phyloP scores from a whole-genome alignment of 352 stramenopile genomes.

The Phytopythium helicoides region DNA sequence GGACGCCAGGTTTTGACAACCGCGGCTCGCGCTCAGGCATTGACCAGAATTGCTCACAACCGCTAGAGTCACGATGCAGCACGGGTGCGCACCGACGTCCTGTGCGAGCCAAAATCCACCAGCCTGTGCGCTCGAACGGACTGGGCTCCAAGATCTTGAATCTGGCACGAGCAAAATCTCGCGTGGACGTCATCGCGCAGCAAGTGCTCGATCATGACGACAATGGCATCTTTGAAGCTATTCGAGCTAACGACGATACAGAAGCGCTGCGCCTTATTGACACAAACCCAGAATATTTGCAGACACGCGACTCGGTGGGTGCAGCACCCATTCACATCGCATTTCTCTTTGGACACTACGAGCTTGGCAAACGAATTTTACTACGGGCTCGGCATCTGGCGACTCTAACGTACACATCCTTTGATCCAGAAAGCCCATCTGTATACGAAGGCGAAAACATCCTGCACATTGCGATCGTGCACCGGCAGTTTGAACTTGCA shows the following conservation, averaged over 20 bases:
- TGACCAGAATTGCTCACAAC: too few species aligned
- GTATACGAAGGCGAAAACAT: constrained; percentile 66
- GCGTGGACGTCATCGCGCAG: constrained; percentile 56
- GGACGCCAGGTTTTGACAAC: too few species aligned
- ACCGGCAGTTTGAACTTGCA: constrained; percentile 32
- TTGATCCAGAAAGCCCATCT: constrained; percentile 25
- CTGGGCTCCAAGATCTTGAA: background rate
- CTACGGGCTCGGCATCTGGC: constrained; percentile 21
- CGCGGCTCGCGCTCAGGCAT: too few species aligned
- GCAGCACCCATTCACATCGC: constrained; percentile 49
- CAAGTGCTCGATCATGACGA: constrained; percentile 52
- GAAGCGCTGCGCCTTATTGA: constrained; percentile 27
- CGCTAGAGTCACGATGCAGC: background rate
- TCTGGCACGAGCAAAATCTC: background rate
- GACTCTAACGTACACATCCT: constrained; percentile 36
- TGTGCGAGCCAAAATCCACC: background rate
- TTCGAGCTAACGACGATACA: constrained; percentile 40
- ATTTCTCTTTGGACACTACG: constrained; percentile 58
- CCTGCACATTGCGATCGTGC: constrained; percentile 66
- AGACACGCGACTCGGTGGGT: constrained; percentile 45
- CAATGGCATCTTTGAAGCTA: constrained; percentile 48
- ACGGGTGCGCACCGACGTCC: background rate
- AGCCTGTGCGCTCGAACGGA: background rate
- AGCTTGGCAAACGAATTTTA: constrained; percentile 47
- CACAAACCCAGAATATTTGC: constrained; percentile 28